Base-by-base conservation (phyloP, 2,329 filamentous ascomycete species). In the Ceratocystis destructans region DNA sequence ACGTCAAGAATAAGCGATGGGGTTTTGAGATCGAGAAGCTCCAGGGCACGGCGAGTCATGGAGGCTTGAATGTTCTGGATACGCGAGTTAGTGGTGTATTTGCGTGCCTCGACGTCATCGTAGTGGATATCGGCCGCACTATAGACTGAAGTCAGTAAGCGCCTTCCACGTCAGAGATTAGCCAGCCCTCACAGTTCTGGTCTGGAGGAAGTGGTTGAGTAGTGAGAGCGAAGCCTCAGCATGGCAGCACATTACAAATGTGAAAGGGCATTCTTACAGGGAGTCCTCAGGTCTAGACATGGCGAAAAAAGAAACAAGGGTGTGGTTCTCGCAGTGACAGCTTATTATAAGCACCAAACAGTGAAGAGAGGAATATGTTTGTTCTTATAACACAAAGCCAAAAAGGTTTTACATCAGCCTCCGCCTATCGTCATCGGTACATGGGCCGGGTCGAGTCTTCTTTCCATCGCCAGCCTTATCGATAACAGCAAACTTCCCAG, bases 251-350 rank as follows among this genome's bases (percentile, higher is more conserved):
- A 33, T 37, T 15, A 46, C 12, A 44, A 10, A 41, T 62, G 44
- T 50, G 48, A 5, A 33, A 73, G 50, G 37, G 48, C 25, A 17
- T 22, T n/a, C 64, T 61, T 81, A 94, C 89, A 97, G 86, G 70
- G 85, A 88, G 78, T 99, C 94, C 81, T 99, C 94, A 70, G 94
- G 94, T 71, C 94, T 90, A 74, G 94, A 97, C 94, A 99, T 97
- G 74, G 61, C 87, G 78, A 64, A 17, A 45, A 22, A 25, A 25
- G 22, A 25, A 25, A 25, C 1, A 63, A 46, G 6, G 12, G 41
- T 12, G 41, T 33, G 44, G 22, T 31, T 25, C 15, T 20, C 22
- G 61, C 10, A 28, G 10, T 28, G 25, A 25, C 12, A 28, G 45
- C 22, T 3, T 22, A 37, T 12, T 65, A 25, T 33, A 61, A 15